Base-by-base conservation (phyloP, 371 early-diverging fungal genomes). In the Lichtheimia hyalospora region DNA sequence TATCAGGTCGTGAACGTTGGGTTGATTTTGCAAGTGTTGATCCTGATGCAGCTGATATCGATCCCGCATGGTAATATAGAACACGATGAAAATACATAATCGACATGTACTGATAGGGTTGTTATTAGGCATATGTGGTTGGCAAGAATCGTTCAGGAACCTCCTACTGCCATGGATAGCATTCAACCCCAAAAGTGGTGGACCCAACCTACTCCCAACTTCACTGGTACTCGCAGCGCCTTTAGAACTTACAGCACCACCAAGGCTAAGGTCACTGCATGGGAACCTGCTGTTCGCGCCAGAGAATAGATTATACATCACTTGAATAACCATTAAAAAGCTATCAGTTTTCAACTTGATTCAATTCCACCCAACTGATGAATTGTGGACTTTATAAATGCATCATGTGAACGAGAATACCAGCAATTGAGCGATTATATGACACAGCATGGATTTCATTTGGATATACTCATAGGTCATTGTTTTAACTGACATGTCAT, bases 221-320 rank as follows among this genome's bases (percentile, higher is more conserved):
- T 77, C 50, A 89, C 94, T 14, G 93, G 94, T 51, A 86, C 91
- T 10, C 61, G 50, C 43, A 84, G 78, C 57, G 92, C 92, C 18
- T 95, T 72, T 83, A 89, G 84, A 70, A 83, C 93, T 6, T 97
- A 93, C 84, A 91, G 83, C 74, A 97, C 97, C 25, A 91, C 92
- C n/a, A 78, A 71, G 56, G 83, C 92, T 41, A 95, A 94, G 83
- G 65, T 92, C 60, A 63, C 75, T 43, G 77, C 86, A 7, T 97
- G 97, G 97, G 82, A 84, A 52, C 92, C 92, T 41, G 66, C 75
- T 68, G 84, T 73, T 62, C 82, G 79, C 59, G 68, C 74, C 50
- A 83, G 87, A 70, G 51, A 63, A 48, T 63, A 57, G 57, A 61
- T n/a, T 34, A 34, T 8, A 34, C 34, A 34, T 34, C 27, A 27